A percentile compares a stretch with the other conserved stretches of the same genome.
phyloP scores from a whole-genome alignment of 768 basidiomycete genomes.

The Rubroboletus satanas region DNA sequence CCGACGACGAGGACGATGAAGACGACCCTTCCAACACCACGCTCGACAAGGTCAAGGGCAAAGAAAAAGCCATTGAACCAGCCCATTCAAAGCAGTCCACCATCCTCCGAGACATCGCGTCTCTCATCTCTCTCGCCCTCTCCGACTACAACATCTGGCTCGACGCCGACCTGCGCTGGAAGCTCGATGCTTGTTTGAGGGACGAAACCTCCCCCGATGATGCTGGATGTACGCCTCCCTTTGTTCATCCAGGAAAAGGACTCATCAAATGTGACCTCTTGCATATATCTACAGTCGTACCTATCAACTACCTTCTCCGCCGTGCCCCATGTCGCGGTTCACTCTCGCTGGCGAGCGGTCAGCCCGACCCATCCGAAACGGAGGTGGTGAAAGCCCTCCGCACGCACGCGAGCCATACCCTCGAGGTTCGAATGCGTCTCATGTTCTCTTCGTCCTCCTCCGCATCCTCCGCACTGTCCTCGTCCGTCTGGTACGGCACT shows the following conservation, averaged over 20 bases:
- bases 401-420: constrained; percentile 36
- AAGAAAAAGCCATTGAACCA: constrained; percentile 16
- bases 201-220: constrained; percentile 13
- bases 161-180: constrained; percentile 50
- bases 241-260: background rate
- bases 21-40: background rate
- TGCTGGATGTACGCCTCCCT: constrained; percentile 47
- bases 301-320: constrained; percentile 53
- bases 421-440: constrained; percentile 65
- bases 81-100: constrained; percentile 16
- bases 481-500: constrained; percentile 36
- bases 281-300: constrained; percentile 43
- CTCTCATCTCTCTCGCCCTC: constrained; percentile 55
- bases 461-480: constrained; percentile 32
- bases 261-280: background rate
- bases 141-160: constrained; percentile 69
- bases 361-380: constrained; percentile 36
- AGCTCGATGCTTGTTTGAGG: constrained; percentile 36
- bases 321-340: constrained; percentile 29
- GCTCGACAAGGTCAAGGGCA: constrained; percentile 26
- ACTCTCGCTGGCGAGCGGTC: background rate
- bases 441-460: background rate
- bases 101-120: constrained; percentile 44
- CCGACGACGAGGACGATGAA: background rate
- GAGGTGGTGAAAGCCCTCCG: constrained; percentile 58